These are phyloP conservation scores for Fusarium sp. DNA, from an alignment of 2,329 filamentous ascomycete species.

Conservation along the genomic window DNA sequence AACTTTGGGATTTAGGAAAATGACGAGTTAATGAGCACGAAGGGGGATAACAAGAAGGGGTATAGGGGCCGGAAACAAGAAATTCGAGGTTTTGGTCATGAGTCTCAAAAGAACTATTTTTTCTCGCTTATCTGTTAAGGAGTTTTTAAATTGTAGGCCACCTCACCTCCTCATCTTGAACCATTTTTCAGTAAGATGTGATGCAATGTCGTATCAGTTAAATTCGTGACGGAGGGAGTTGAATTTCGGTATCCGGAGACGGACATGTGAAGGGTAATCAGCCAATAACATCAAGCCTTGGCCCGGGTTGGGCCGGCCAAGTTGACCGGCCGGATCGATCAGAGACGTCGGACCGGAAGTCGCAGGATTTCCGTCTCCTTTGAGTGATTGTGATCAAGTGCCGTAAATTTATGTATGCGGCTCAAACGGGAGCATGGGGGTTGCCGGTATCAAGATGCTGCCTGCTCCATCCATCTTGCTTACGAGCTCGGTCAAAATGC, in stretches of 20 bases:
- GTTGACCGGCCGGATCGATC: slow-evolving; percentile 15
- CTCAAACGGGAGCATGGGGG: background rate
- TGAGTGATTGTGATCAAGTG: slow-evolving; percentile 1
- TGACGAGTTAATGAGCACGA: slow-evolving; percentile 43
- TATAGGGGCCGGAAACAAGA: slow-evolving; percentile 22
- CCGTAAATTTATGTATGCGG: background rate
- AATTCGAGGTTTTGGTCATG: slow-evolving; percentile 24
- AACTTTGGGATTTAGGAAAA: slow-evolving; percentile 38
- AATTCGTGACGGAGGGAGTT: slow-evolving; percentile 10
- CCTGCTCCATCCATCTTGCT: background rate
- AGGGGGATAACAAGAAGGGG: slow-evolving; percentile 12
- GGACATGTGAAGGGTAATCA: slow-evolving; percentile 8
- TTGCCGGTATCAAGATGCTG: background rate
- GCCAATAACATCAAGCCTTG: slow-evolving; percentile 30
- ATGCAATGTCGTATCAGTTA: background rate
- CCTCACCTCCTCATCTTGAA: slow-evolving; percentile 3
- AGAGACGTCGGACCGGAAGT: slow-evolving; percentile 6
- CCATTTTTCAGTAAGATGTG: background rate
- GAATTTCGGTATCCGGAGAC: slow-evolving; percentile 13
- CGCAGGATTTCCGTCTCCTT: background rate
- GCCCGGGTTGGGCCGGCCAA: slow-evolving; percentile 29
- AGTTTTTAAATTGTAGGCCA: background rate
- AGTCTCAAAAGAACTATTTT: slow-evolving; percentile 7
- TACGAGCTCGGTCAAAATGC: background rate
- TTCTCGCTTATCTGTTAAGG: background rate